These are phyloP conservation scores for Helicostylum pulchrum DNA, from an alignment of 192 early-diverging fungal species.

Conservation along the genomic window DNA sequence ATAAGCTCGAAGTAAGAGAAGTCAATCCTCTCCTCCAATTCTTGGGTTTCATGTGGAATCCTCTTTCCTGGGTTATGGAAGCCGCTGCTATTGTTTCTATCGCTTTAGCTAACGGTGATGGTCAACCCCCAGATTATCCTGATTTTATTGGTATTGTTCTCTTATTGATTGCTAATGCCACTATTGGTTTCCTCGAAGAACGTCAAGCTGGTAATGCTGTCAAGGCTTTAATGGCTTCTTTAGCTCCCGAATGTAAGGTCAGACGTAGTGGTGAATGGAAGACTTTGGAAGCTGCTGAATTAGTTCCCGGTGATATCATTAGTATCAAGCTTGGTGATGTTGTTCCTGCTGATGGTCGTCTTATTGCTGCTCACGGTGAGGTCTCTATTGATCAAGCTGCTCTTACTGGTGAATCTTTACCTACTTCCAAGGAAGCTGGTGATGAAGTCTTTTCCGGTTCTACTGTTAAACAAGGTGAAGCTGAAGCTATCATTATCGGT, in stretches of 20 bases:
- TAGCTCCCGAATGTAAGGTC: slow-evolving; percentile 82
- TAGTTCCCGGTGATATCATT: slow-evolving; percentile 91
- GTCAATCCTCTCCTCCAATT: slow-evolving; percentile 83
- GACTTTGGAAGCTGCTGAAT: slow-evolving; percentile 65
- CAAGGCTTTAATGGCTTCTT: slow-evolving; percentile 86
- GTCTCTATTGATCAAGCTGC: slow-evolving; percentile 70
- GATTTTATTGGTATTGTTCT: slow-evolving; percentile 82
- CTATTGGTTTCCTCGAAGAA: slow-evolving; percentile 88
- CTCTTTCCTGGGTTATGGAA: slow-evolving; percentile 81
- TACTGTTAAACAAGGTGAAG: slow-evolving; percentile 77
- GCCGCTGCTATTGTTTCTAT: slow-evolving; percentile 79
- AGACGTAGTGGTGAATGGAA: slow-evolving; percentile 81
- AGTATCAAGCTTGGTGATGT: slow-evolving; percentile 82
- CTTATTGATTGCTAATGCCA: slow-evolving; percentile 79
- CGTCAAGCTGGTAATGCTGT: slow-evolving; percentile 85
- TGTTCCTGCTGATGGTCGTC: slow-evolving; percentile 82
- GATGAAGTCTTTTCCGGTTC: slow-evolving; percentile 76
- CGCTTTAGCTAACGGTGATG: slow-evolving; percentile 67
- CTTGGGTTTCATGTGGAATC: slow-evolving; percentile 81
- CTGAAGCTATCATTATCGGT: slow-evolving; percentile 71
- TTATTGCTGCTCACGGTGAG: slow-evolving; percentile 58
- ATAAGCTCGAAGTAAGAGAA: slow-evolving; percentile 72
- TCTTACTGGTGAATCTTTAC: slow-evolving; percentile 71
- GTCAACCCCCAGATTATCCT: slow-evolving; percentile 68
- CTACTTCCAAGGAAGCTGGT: slow-evolving; percentile 63